These are phyloP conservation scores for Mantamonas sphyraenae DNA, from an alignment of 78 protist genomes.

Conservation along the genomic window DNA sequence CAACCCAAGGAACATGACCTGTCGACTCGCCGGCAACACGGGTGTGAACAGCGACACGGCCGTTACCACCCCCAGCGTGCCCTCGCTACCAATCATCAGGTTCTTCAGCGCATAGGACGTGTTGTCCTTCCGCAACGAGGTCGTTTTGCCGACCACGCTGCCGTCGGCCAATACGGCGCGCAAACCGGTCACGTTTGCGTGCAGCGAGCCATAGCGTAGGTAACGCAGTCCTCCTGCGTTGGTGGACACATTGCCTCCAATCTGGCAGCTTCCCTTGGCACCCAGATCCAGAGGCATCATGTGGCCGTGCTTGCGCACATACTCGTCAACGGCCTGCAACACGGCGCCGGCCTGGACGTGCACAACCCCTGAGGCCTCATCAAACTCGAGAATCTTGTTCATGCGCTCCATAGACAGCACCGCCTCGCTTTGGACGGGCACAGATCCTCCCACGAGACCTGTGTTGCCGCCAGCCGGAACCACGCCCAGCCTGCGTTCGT, in stretches of 20 bases:
- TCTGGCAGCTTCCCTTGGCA: slow-evolving; percentile 84
- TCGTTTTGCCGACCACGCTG: slow-evolving; percentile 44
- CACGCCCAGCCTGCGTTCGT: slow-evolving; percentile 57
- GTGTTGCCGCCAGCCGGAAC: slow-evolving; percentile 96
- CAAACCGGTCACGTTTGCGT: slow-evolving; percentile 77
- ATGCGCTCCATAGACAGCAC: slow-evolving; percentile 49
- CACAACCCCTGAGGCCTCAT: slow-evolving; percentile 24
- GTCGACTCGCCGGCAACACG: slow-evolving; percentile 18
- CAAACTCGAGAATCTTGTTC: slow-evolving; percentile 39
- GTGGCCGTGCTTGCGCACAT: slow-evolving; percentile 43
- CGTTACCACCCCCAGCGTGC: slow-evolving; percentile 92
- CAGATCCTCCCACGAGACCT: slow-evolving; percentile 84
- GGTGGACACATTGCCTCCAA: slow-evolving; percentile 91
- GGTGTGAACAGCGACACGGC: slow-evolving; percentile 43
- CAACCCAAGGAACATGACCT: not conserved
- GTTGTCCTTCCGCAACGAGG: slow-evolving; percentile 74
- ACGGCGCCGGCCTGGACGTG: slow-evolving; percentile 74
- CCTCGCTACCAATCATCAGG: slow-evolving; percentile 92
- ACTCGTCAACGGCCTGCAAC: slow-evolving; percentile 48
- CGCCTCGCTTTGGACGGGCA: slow-evolving; percentile 83
- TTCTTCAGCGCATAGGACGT: slow-evolving; percentile 92
- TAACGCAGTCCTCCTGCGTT: slow-evolving; percentile 92
- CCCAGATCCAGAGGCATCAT: slow-evolving; percentile 89
- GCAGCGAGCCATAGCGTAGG: slow-evolving; percentile 83
- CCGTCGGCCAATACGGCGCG: slow-evolving; percentile 83